These are phyloP conservation scores for Mortierella sp. DNA, from an alignment of 371 early-diverging fungal species.

Conservation along the genomic window DNA sequence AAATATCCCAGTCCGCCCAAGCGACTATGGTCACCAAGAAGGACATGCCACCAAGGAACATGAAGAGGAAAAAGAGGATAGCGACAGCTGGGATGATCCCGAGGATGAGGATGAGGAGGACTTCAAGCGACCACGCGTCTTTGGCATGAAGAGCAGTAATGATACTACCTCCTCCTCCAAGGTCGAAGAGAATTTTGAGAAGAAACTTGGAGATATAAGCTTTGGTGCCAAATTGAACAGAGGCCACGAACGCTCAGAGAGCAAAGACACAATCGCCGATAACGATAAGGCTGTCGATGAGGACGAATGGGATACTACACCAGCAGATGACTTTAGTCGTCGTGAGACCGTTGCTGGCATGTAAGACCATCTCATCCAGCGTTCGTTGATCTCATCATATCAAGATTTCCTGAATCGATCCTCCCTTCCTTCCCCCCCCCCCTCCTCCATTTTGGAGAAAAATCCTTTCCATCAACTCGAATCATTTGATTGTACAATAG, in stretches of 20 bases:
- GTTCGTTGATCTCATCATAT: no score
- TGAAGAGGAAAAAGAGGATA: conserved; percentile 4
- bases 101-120: conserved; percentile 22
- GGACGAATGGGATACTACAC: conserved; percentile 39
- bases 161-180: neutral
- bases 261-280: conserved; percentile 3
- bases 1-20: conserved; percentile 23
- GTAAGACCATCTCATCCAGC: conserved; percentile 6
- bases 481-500: neutral
- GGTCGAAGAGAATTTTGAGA: conserved; percentile 4
- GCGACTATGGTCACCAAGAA: conserved; percentile 32
- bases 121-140: conserved; percentile 18
- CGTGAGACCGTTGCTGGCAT: conserved; percentile 37
- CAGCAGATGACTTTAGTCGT: conserved; percentile 21
- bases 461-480: neutral
- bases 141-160: conserved; percentile 12
- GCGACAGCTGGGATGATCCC: neutral
- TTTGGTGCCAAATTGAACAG: conserved; percentile 24
- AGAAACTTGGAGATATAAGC: conserved; percentile 14
- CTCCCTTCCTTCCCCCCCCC: no score
- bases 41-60: conserved; percentile 2
- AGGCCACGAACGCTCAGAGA: neutral
- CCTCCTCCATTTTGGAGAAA: neutral
- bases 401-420: neutral
- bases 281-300: conserved; percentile 20